Evolutionary conservation across 2,329 filamentous ascomycete species (phyloP), one percentile per base, ranked within the genome.

Genomic region (Epichloe gansuensis): DNA sequence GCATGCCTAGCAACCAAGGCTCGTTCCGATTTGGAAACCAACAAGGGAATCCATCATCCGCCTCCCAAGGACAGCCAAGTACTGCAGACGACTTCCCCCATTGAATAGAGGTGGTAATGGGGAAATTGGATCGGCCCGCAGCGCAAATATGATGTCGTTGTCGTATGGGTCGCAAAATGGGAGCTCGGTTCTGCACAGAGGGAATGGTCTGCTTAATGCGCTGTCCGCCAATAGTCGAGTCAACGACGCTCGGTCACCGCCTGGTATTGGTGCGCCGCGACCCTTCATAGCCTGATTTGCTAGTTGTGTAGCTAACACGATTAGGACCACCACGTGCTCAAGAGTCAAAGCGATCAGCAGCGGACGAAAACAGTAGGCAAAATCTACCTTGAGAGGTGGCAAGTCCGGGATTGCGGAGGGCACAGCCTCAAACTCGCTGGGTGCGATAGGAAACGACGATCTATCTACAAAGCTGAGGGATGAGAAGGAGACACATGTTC

Each of bases 171-270:
- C 72, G 23, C 76, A 76, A 57, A 67, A 66, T 25, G 67, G 69
- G 48, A 64, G 68, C 4, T 56, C 65, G 31, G 61, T 58, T 52
- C 65, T 67, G 42, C 73, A 68, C 53, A 70, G 78, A 52, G 80
- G 76, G 12, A 85, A 85, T 60, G 81, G 81, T 8, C 69, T 85
- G 41, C 66, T 85, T 46, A 84, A 81, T 61, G 81, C 80, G 3
- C 66, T 85, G n/a, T 81, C 80, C 44, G 79, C 78, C 5, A 83
- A 76, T 56, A 75, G 68, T 53, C 72, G 79, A 51, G 65, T 73
- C 38, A 67, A 69, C 45, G 75, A 82, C 46, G 61, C 60, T 47
- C 74, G 75, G 52, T 75, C 77, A 38, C 74, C 77, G 2, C 70
- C 73, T 48, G 72, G 70, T 37, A 65, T 68, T 21, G 64, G 67